A percentile compares a stretch with the other conserved stretches of the same genome.
phyloP scores from a whole-genome alignment of 352 stramenopile species.

The Globisporangium ultimum region DNA sequence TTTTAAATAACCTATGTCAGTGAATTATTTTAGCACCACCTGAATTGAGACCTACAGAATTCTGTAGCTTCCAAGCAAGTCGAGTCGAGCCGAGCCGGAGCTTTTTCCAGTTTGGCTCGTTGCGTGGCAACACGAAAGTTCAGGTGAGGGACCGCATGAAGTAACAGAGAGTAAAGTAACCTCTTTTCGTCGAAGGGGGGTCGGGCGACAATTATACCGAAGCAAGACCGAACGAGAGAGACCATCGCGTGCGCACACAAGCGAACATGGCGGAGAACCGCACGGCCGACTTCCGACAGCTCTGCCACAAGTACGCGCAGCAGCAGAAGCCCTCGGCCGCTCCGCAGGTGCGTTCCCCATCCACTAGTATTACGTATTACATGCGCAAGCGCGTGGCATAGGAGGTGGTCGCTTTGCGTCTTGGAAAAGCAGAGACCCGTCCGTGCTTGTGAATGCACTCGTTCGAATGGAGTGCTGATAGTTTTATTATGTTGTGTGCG shows the following conservation, averaged over 20 bases:
- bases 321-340: constrained; percentile 21
- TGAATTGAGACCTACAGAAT: not conserved
- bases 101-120: not conserved
- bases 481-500: not conserved
- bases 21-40: not conserved
- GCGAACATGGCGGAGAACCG: constrained; percentile 60
- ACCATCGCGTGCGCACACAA: not conserved
- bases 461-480: not conserved
- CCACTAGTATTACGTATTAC: no score
- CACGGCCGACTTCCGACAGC: constrained; percentile 62
- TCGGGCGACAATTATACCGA: constrained; percentile 11
- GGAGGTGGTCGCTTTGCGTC: no score
- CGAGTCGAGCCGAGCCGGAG: not conserved
- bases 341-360: constrained; percentile 22
- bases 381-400: no score
- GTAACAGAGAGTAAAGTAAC: constrained; percentile 18
- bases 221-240: not conserved
- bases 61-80: no score
- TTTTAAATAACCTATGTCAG: not conserved
- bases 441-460: not conserved
- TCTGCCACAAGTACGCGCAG: constrained; percentile 52
- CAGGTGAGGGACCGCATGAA: not conserved
- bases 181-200: constrained; percentile 12
- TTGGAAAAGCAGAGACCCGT: not conserved
- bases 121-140: not conserved